These are phyloP conservation scores for Thermothelomyces thermophilus DNA, from an alignment of 2,329 filamentous ascomycete species.

Conservation along the genomic window DNA sequence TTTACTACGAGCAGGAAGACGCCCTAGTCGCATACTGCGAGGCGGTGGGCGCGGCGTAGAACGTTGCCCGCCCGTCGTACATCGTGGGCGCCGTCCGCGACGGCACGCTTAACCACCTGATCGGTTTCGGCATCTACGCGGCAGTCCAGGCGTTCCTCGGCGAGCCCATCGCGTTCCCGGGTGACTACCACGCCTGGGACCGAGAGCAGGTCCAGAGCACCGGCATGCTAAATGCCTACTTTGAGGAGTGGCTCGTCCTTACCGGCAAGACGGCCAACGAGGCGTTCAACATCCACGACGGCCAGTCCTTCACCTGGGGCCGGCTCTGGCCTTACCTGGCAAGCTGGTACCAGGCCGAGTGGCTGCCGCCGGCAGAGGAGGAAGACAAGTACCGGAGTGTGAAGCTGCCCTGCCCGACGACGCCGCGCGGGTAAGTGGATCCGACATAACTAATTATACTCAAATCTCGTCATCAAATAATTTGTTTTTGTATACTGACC, in stretches of 20 bases:
- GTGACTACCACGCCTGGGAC: slow-evolving; percentile 40
- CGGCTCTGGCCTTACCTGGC: slow-evolving; percentile 42
- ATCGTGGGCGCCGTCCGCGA: slow-evolving; percentile 44
- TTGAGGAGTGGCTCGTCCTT: slow-evolving; percentile 44
- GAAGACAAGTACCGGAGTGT: slow-evolving; percentile 12
- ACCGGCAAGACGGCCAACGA: slow-evolving; percentile 36
- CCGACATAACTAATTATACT: no score
- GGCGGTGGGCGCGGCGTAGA: slow-evolving; percentile 35
- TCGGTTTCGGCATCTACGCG: slow-evolving; percentile 44
- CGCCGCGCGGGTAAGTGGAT: slow-evolving; percentile 13
- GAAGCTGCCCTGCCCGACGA: slow-evolving; percentile 12
- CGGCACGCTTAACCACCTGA: slow-evolving; percentile 43
- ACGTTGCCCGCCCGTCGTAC: slow-evolving; percentile 40
- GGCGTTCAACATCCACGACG: slow-evolving; percentile 44
- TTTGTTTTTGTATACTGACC: no score
- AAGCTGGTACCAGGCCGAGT: slow-evolving; percentile 37
- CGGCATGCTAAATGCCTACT: slow-evolving; percentile 42
- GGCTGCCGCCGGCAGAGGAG: slow-evolving; percentile 28
- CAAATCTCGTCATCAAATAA: not conserved
- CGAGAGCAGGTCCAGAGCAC: slow-evolving; percentile 35
- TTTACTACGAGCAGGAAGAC: slow-evolving; percentile 51
- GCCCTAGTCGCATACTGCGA: slow-evolving; percentile 38
- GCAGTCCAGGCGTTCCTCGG: slow-evolving; percentile 32
- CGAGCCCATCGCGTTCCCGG: slow-evolving; percentile 37
- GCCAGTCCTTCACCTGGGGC: slow-evolving; percentile 39